Evolutionary conservation across 192 early-diverging fungal species (phyloP).

Genomic region (Mortierella claussenii): DNA sequence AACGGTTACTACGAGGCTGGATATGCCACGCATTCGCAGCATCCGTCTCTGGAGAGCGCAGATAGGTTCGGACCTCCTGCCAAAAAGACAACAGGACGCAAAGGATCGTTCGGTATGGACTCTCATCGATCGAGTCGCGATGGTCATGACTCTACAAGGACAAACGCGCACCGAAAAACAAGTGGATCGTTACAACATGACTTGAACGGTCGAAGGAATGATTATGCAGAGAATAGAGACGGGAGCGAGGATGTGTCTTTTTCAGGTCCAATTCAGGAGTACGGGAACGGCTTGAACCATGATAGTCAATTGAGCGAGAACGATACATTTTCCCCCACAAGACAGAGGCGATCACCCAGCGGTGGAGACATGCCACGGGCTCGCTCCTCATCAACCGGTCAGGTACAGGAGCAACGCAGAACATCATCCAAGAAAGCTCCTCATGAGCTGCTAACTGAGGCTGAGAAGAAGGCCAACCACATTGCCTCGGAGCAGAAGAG

Average conservation of each 20-base stretch:
- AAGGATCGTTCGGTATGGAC: slow-evolving; percentile 19
- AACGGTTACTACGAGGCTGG: slow-evolving; percentile 14
- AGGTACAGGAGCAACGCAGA: slow-evolving; percentile 6
- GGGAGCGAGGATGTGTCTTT: slow-evolving; percentile 23
- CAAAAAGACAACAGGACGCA: slow-evolving; percentile 29
- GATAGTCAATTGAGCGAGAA: neutral
- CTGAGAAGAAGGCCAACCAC: slow-evolving; percentile 95
- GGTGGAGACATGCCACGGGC: slow-evolving; percentile 9
- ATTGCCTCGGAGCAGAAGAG: slow-evolving; percentile 96
- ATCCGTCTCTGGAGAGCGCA: neutral
- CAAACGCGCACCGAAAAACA: slow-evolving; percentile 5
- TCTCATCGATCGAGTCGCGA: slow-evolving; percentile 31
- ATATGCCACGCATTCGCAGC: neutral
- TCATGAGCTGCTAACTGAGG: slow-evolving; percentile 84
- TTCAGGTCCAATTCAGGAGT: slow-evolving; percentile 1
- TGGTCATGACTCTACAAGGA: slow-evolving; percentile 3
- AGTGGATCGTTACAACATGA: slow-evolving; percentile 19
- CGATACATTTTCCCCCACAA: neutral
- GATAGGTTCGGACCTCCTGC: slow-evolving; percentile 12
- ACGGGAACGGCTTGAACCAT: slow-evolving; percentile 15
- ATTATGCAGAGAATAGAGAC: slow-evolving; percentile 5
- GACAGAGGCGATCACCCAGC: neutral
- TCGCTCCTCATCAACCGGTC: slow-evolving; percentile 1
- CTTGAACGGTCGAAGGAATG: neutral
- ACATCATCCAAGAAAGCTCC: slow-evolving; percentile 56